Percentiles rank a stretch among this genome's conserved stretches.
Conservation (phyloP, 192 early-diverging fungal species). For the Backusella westeae region DNA sequence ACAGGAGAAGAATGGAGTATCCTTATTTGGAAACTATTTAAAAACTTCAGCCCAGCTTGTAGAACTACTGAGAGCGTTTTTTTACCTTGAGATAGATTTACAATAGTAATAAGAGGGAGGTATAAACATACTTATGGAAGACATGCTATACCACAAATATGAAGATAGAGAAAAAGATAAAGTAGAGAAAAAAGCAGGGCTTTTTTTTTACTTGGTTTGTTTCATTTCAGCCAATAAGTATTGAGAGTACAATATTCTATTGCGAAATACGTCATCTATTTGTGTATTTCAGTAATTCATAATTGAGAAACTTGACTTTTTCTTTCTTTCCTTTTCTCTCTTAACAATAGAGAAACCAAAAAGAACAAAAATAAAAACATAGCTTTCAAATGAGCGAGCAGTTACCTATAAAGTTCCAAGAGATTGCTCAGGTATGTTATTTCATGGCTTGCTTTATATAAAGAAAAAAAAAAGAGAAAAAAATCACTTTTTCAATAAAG, state of each 20-base stretch:
- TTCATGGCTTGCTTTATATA: not conserved
- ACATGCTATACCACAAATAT: not conserved
- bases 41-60: not conserved
- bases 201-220: not conserved
- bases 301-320: not conserved
- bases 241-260: not conserved
- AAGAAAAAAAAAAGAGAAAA: not conserved
- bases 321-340: not conserved
- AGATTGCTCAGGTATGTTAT: conserved; percentile 85
- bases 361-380: not conserved
- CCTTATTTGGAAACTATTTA: not conserved
- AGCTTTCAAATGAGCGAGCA: conserved; percentile 60
- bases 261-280: not conserved
- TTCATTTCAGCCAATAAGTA: not conserved
- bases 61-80: not conserved
- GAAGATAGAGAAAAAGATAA: not conserved
- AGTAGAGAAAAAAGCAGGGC: not conserved
- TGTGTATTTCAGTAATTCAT: not conserved
- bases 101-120: not conserved
- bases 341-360: not conserved
- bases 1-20: not conserved
- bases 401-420: conserved; percentile 93
- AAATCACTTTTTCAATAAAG: not conserved
- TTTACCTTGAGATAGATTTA: not conserved
- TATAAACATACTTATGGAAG: no score